Base-by-base conservation (phyloP, 306 rosid genomes). In the Ormosia semicastrata region DNA sequence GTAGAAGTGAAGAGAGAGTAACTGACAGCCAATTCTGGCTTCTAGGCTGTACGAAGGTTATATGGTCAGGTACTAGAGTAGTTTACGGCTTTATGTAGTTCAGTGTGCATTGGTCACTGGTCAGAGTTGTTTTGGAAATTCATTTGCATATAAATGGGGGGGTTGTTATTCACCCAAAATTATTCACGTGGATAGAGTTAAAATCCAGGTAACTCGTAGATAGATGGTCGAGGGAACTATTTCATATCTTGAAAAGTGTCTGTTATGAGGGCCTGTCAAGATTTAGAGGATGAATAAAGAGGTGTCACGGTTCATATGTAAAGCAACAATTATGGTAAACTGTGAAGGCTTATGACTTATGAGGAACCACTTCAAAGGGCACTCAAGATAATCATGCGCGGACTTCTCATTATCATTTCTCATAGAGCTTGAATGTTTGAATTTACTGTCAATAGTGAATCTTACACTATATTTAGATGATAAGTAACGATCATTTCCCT, bases 71-170 rank as follows among this genome's bases (percentile, higher is more conserved):
- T n/a, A n/a, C n/a, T n/a, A 40, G 71, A 41, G 67, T 70, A 70
- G 78, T 36, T 78, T 43, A 30, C 37, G 74, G 43, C 14, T 18
- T 65, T 40, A 49, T 59, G 76, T 66, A 71, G 76, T 75, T 65
- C 24, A 79, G 66, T 72, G 57, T 73, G 65, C 52, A 49, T 76
- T 82, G 50, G 77, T 77, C 53, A 13, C 24, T 24, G 24, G 24
- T 24, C 24, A 24, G 71, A 60, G 69, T 50, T 67, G 77, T 69
- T 43, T 40, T 74, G 82, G 73, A 75, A 79, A 69, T 79, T 75
- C 68, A 75, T 77, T 77, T 81, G 86, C 85, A 44, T 74, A 59
- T 68, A 82, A 47, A 63, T 6, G 17, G 33, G 43, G 43, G 44
- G 18, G 14, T 40, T 62, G 84, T 33, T 72, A 58, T 77, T 78